Percentiles rank a stretch among this genome's conserved stretches.
These are phyloP conservation scores for Clitoria ternatea DNA, from an alignment of 306 rosid species.

Conservation along the genomic window DNA sequence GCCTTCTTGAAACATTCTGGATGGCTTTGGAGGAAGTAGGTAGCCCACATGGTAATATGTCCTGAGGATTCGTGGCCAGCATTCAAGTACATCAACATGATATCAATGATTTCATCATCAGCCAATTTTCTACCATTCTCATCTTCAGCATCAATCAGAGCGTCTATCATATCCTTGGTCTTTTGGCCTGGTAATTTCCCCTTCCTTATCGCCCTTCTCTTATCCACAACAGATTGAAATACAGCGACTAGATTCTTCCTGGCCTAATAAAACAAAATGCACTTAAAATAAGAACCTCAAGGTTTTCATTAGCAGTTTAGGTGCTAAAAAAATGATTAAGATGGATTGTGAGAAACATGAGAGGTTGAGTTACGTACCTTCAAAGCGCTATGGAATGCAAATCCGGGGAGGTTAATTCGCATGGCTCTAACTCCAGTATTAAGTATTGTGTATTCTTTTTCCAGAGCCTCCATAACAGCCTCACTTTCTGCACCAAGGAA, in stretches of 20 bases:
- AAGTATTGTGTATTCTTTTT: conserved; percentile 53
- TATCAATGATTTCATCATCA: conserved; percentile 74
- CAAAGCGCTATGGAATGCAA: conserved; percentile 58
- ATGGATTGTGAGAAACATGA: background rate
- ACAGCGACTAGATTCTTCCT: conserved; percentile 42
- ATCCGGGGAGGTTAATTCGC: conserved; percentile 71
- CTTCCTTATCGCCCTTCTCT: conserved; percentile 34
- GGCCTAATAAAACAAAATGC: conserved; percentile 34
- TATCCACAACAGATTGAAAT: conserved; percentile 50
- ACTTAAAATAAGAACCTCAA: background rate
- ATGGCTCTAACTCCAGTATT: conserved; percentile 69
- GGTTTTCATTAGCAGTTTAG: background rate
- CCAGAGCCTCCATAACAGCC: conserved; percentile 43
- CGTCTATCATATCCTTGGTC: conserved; percentile 80
- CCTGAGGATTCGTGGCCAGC: conserved; percentile 97
- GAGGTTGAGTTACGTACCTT: conserved; percentile 32
- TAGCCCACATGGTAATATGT: conserved; percentile 78
- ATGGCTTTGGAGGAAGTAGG: conserved; percentile 41
- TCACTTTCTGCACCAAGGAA: conserved; percentile 58
- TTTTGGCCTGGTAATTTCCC: background rate
- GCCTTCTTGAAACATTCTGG: conserved; percentile 58
- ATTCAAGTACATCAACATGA: conserved; percentile 77
- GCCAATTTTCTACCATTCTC: conserved; percentile 59
- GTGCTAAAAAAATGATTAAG: no score
- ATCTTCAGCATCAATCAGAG: conserved; percentile 59